Base-by-base conservation (phyloP, 192 early-diverging fungal genomes). In the Backusella psychrophila region DNA sequence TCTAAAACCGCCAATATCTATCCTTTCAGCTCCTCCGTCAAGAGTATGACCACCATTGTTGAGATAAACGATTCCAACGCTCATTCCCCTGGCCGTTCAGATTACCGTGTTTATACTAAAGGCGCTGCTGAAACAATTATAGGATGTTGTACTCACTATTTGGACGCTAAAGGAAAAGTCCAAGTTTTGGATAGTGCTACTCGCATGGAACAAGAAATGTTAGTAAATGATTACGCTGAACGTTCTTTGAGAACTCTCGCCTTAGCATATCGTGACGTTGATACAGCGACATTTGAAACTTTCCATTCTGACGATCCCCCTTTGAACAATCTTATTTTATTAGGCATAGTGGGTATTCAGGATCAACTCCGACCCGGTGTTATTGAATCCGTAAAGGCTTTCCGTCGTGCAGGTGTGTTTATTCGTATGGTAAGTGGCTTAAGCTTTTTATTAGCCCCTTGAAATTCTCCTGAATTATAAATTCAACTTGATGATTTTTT, bases 21-120 rank as follows among this genome's bases (percentile, higher is more conserved):
- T 70, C 96, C 97, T 38, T 99, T 99, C 87, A 91, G 91, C 39
- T 96, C 95, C 11, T 88, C 93, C 74, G 89, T 90, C 66, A 99
- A 99, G 88, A 87, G 93, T 68, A 98, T 98, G 96, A 89, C 92
- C 21, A 92, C 91, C 3, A 78, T 93, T 69, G 82, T 91, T 17
- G 85, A 88, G 34, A 67, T 80, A 6, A 77, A 77, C 1, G 75
- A 80, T 1, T 53, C 63, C 19, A 49, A 72, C 29, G 77, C 59
- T 7, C 56, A 56, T 41, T 75, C 80, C 0, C 59, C 74, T 2
- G 65, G 69, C 11, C 75, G 81, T 46, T 79, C 76, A 65, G 69
- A 78, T 41, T 89, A 86, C 73, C 89, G 91, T 68, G 76, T 91
- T 34, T 85, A 92, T 76, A 87, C 87, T 75, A 96, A 96, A 84